These are phyloP conservation scores for Amorphotheca resinae DNA, from an alignment of 495 filamentous ascomycete species.

Conservation along the genomic window DNA sequence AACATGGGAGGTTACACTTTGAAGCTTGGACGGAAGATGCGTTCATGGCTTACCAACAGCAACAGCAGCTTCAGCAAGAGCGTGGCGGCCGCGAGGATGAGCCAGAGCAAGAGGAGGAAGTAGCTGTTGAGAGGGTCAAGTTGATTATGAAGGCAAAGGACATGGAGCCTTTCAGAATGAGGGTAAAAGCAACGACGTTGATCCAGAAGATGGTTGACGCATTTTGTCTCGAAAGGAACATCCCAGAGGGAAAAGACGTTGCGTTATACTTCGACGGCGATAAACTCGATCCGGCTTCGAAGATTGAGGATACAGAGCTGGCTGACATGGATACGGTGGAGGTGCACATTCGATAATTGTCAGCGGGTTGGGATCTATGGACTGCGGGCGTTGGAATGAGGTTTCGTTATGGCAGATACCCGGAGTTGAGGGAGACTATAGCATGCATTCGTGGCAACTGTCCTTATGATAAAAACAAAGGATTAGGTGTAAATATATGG, in stretches of 20 bases:
- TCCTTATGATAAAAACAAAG: too few species aligned
- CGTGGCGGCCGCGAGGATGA: conserved; percentile 7
- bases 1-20: conserved; percentile 40
- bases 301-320: conserved; percentile 59
- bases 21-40: conserved; percentile 59
- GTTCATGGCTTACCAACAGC: conserved; percentile 34
- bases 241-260: conserved; percentile 36
- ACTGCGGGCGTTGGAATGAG: not conserved
- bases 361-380: not conserved
- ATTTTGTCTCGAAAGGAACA: conserved; percentile 22
- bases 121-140: conserved; percentile 31
- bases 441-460: too few species aligned
- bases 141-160: conserved; percentile 39
- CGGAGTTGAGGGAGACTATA: not conserved
- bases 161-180: conserved; percentile 26
- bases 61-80: conserved; percentile 26
- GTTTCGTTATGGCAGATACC: conserved; percentile 6
- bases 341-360: conserved; percentile 30
- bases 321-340: conserved; percentile 69
- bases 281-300: conserved; percentile 44
- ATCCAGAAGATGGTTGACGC: conserved; percentile 26
- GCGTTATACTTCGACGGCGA: conserved; percentile 75
- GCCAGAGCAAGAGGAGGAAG: conserved; percentile 17
- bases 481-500: too few species aligned
- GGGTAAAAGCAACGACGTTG: conserved; percentile 26